Conservation (phyloP, 2,329 filamentous ascomycete genomes). For the Magnaporthiopsis incrustans region DNA sequence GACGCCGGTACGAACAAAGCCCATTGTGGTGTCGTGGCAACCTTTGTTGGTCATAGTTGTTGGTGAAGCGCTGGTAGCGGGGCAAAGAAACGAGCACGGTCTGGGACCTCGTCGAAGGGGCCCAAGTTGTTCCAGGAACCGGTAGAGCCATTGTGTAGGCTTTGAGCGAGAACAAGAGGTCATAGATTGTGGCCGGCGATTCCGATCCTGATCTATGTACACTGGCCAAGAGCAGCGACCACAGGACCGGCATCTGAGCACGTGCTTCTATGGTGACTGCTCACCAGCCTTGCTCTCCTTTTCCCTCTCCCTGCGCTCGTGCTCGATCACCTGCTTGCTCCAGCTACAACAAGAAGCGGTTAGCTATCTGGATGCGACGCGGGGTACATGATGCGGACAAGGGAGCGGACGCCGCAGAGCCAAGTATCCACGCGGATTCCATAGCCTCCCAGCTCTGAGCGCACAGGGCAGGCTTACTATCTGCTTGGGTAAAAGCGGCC, state of each 20-base stretch:
- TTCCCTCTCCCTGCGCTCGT: conserved; percentile 31
- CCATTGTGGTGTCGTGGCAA: neutral
- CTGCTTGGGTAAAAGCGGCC: conserved; percentile 78
- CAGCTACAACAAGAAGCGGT: conserved; percentile 23
- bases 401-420: too few relatives aligned
- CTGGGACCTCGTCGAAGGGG: neutral
- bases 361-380: conserved; percentile 3
- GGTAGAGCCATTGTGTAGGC: neutral
- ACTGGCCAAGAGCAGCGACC: neutral
- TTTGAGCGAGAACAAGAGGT: neutral
- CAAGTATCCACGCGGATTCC: neutral
- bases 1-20: neutral
- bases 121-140: neutral
- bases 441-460: neutral
- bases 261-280: conserved; percentile 8
- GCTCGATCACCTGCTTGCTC: conserved; percentile 36
- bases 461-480: conserved; percentile 51
- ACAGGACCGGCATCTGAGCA: too few relatives aligned
- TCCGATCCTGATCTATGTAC: neutral
- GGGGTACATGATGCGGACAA: neutral
- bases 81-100: neutral
- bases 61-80: too few relatives aligned
- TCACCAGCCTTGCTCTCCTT: conserved; percentile 12
- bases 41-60: neutral
- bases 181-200: neutral